Evolutionary conservation across 2,329 filamentous ascomycete genomes (phyloP), one percentile per base, ranked within the genome.

Genomic region (Rugonectria rugulosa): DNA sequence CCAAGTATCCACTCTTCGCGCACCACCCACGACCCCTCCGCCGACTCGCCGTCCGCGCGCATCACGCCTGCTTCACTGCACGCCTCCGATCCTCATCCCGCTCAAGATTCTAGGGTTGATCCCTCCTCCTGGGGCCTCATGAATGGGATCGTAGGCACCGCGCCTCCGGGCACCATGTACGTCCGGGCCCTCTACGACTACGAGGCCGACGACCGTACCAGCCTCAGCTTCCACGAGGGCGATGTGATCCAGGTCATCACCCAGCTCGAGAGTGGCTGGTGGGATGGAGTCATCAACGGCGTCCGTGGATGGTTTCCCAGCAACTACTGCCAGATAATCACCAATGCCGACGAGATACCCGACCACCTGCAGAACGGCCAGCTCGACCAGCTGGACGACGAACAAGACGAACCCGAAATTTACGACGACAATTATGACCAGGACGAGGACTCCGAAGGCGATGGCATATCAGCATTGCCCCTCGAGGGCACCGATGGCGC

Each of bases 181-280:
- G 95, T 99, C 70, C 90, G 92, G 70, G 95, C 95, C 41, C 84
- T 98, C 61, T 99, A 98, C 81, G 92, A 97, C 79, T 99, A 98
- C 79, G 92, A 97, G 71, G 92, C 95, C 70, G 94, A 99, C 77
- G 95, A 99, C 76, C 88, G 92, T 68, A 98, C 94, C 42, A 97
- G 93, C 78, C 79, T 99, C 72, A 98, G 93, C 77, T 99, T 99
- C 76, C 91, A 92, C 68, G 90, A 96, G 74, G 95, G 95, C 70
- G 95, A 99, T 77, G 88, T 98, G 65, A 99, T 99, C 68, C 94
- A 98, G 77, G 95, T 99, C 67, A 94, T 99, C 68, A 99, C 95
- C 48, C 94, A 97, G 77, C 83, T 98, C 53, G 95, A 99, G 75
- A 98, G 93, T 69, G 95, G 95, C 53, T 99, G 95, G 95, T 99